Evolutionary conservation across 2,329 filamentous ascomycete genomes (phyloP), one percentile per base, ranked within the genome.

Genomic region (Penicillium sp.): DNA sequence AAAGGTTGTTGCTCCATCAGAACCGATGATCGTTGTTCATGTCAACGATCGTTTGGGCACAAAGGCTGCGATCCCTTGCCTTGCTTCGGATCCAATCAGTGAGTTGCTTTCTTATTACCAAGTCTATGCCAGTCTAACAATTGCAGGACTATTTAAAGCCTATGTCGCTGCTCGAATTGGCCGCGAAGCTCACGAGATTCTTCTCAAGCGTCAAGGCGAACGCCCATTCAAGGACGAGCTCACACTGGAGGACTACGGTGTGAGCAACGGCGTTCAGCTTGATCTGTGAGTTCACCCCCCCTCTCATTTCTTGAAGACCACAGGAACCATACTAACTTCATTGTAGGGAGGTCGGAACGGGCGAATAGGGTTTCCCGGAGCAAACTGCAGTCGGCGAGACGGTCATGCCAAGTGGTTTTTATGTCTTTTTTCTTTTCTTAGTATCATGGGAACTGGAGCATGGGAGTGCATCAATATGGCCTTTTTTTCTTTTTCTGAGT

Each of bases 31-130:
- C 63, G 85, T 96, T 48, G 92, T 97, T 16, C 86, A 93, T 67
- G 86, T 97, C 69, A 97, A 97, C 72, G 93, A 97, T 74, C 85
- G 93, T n/a, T 79, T 97, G 34, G 93, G 93, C 11, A 97, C 93
- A n/a, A 96, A 96, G 69, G 91, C 92, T 14, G 89, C 90, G 49
- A 94, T 97, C 60, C 93, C 93, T 0, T 97, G 92, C 71, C 80
- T 96, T 54, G 87, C 90, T 0, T 89, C 86, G 3, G 93, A 97
- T 75, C 87, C 87, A 7, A 87, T 97, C 61, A 88, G 77, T 77
- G 55, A 65, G 75, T 71, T 43, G 29, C 16, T 38, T 18, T 36
- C 27, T n/a, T n/a, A 40, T 9, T 10, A 27, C 22, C 18, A 21
- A 9, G 40, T 13, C 16, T 38, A 43, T 34, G 13, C 44, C 58